Evolutionary conservation across 345 rosid species (phyloP), one percentile per base, ranked within the genome.

Genomic region (Kandelia obovata): DNA sequence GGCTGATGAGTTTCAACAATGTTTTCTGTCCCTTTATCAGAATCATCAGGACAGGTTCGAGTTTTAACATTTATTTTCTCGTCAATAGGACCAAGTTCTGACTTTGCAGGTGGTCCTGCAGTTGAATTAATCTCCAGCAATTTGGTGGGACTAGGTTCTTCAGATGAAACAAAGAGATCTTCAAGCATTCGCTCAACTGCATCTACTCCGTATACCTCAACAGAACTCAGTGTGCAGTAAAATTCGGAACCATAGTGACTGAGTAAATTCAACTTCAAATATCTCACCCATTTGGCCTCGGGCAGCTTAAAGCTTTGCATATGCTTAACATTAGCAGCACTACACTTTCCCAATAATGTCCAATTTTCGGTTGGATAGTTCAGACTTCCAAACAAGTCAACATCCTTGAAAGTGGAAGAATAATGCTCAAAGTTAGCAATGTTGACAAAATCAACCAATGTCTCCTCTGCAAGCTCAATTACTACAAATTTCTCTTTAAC

Each of bases 111-210:
- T 66, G 83, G 75, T 23, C 62, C 26, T 30, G 55, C 67, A 43
- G 78, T 81, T 23, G 79, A 43, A 65, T 79, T 77, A 57, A 82
- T 83, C 62, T 75, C 74, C 53, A 58, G 69, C 57, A 74, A 71
- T 72, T 83, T 83, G 61, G 61, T 70, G 4, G 81, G 71, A 66
- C 28, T 72, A 55, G 79, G 66, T 55, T 82, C 83, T 73, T 80
- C 84, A 2, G 92, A 53, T 21, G 79, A 75, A 58, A 88, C 85
- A 66, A 89, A 81, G 58, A 94, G 88, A 86, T 94, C 98, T 79
- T 94, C 97, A 46, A 94, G 89, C 98, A 94, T 94, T 61, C 87
- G 80, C 76, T 91, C 93, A 47, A 94, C 88, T 32, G 96, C 98
- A 78, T 94, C 96, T 11, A 91, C 90, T 31, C 97, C 98, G 58